Evolutionary conservation across 768 basidiomycete genomes (phyloP).

Genomic region (Naganishia antarctica): DNA sequence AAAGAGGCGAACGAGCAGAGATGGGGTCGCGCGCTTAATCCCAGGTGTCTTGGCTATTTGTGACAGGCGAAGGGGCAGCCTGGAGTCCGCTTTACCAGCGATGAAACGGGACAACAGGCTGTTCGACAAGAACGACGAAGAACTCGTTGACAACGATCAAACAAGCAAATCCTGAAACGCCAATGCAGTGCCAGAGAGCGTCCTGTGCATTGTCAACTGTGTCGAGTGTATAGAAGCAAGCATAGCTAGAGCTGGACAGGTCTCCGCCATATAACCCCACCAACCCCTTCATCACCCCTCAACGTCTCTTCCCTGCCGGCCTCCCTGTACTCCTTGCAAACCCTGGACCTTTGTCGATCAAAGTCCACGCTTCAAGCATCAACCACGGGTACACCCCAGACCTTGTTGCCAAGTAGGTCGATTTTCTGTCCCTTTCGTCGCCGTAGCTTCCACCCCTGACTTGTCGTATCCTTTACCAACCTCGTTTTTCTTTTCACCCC

Average conservation of each 20-base stretch:
- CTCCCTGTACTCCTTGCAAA: too few relatives aligned
- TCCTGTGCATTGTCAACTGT: too few relatives aligned
- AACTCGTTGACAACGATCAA: too few relatives aligned
- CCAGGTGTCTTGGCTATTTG: neutral
- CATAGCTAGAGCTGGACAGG: too few relatives aligned
- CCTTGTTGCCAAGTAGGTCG: neutral
- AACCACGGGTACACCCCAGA: slow-evolving; percentile 17
- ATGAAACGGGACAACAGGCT: too few relatives aligned
- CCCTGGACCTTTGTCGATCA: slow-evolving; percentile 17
- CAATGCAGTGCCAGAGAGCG: too few relatives aligned
- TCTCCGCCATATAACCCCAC: too few relatives aligned
- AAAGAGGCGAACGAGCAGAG: neutral
- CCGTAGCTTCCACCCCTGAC: neutral
- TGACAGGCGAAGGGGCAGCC: too few relatives aligned
- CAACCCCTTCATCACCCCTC: neutral
- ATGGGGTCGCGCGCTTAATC: neutral
- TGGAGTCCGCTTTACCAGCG: too few relatives aligned
- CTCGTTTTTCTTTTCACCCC: neutral
- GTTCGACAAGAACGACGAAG: too few relatives aligned
- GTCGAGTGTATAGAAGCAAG: too few relatives aligned
- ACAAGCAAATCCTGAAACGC: too few relatives aligned
- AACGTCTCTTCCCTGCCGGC: neutral
- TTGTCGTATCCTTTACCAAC: neutral
- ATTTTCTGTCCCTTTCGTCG: neutral
- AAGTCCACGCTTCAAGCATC: slow-evolving; percentile 10